Percentiles rank a stretch among this genome's conserved stretches.
phyloP scores from a whole-genome alignment of 345 rosid species.

The Gossypium rotundifolium region DNA sequence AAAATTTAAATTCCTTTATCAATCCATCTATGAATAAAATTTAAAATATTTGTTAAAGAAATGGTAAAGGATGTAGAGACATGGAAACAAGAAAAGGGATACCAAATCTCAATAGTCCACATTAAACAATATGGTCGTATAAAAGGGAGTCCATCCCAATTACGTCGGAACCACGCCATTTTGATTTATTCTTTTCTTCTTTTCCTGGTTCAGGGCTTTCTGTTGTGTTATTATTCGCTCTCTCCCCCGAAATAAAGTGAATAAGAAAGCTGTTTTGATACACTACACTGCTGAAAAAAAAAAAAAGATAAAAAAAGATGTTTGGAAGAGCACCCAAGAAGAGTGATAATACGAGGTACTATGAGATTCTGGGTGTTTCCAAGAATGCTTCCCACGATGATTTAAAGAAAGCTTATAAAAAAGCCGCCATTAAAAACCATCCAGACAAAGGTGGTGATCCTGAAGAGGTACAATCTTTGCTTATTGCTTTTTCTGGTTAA shows the following conservation, averaged over 20 bases:
- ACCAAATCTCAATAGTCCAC: too few relatives aligned
- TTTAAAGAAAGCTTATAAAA: background rate
- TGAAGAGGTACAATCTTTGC: background rate
- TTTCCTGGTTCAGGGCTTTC: background rate
- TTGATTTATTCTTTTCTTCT: background rate
- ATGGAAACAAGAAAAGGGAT: too few relatives aligned
- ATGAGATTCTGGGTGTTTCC: background rate
- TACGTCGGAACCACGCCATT: background rate
- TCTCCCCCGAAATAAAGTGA: background rate
- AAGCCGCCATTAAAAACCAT: background rate
- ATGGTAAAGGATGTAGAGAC: too few relatives aligned
- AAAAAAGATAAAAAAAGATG: background rate
- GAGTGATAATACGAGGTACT: background rate
- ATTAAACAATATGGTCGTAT: background rate
- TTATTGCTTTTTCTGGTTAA: background rate
- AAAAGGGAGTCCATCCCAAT: background rate
- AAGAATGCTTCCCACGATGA: background rate
- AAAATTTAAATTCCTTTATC: too few relatives aligned
- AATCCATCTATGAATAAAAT: too few relatives aligned
- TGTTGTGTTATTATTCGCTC: background rate
- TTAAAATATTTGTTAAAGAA: too few relatives aligned
- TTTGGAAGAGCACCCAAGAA: background rate
- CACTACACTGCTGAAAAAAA: background rate
- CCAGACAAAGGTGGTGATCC: conserved; percentile 1
- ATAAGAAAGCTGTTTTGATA: background rate